A percentile compares a stretch with the other conserved stretches of the same genome.
phyloP scores from a whole-genome alignment of 345 rosid genomes.

The Theobroma cacao region DNA sequence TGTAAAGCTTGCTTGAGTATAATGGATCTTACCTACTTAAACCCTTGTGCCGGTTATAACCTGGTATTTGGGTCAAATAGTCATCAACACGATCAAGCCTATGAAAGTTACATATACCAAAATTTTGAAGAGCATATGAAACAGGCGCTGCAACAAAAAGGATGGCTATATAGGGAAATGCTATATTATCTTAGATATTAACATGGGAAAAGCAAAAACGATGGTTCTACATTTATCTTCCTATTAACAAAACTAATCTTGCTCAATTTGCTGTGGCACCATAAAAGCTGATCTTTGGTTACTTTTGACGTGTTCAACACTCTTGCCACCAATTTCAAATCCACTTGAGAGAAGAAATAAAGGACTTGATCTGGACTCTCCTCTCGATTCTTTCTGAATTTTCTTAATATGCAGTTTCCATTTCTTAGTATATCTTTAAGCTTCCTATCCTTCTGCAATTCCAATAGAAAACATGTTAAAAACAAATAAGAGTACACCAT shows the following conservation, averaged over 20 bases:
- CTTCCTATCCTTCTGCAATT: conserved; percentile 63
- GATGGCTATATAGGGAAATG: not conserved
- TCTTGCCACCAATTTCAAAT: conserved; percentile 81
- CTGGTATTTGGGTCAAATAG: too few species aligned
- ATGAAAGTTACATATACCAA: not conserved
- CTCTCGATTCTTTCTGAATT: conserved; percentile 38
- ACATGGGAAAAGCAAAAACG: conserved; percentile 76
- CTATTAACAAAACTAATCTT: conserved; percentile 61
- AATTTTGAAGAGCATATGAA: not conserved
- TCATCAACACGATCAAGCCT: not conserved
- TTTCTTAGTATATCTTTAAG: conserved; percentile 52
- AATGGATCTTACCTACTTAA: too few species aligned
- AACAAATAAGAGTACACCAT: not conserved
- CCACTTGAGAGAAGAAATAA: conserved; percentile 86
- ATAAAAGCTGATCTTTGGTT: conserved; percentile 65
- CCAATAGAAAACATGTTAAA: not conserved
- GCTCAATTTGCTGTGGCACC: conserved; percentile 71
- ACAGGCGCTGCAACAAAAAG: not conserved
- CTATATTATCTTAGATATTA: conserved; percentile 19
- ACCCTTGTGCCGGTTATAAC: too few species aligned
- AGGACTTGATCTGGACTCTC: conserved; percentile 60
- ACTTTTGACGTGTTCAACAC: conserved; percentile 78
- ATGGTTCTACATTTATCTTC: conserved; percentile 73
- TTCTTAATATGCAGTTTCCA: conserved; percentile 55
- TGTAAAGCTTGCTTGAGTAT: too few species aligned